Evolutionary conservation across 352 stramenopile genomes (phyloP), one percentile per base, ranked within the genome.

Genomic region (Phytophthora pistaciae): DNA sequence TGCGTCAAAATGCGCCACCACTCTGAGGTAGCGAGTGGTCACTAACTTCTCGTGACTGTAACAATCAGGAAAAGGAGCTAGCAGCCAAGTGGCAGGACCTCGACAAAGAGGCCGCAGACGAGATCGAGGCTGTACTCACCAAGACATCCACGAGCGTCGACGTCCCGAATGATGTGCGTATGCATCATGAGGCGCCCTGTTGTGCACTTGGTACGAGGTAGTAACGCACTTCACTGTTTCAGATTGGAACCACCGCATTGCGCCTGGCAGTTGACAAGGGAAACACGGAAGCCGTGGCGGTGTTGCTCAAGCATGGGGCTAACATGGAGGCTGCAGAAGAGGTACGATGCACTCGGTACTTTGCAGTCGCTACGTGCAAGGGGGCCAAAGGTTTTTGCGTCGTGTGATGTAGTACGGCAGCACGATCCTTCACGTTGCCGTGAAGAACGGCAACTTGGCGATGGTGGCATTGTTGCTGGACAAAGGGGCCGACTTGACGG

Each of bases 391-490:
- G 25, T 29, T 29, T n/a, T 29, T 29, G 25, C 25, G 25, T 4
- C 25, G 25, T 29, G 25, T 29, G 25, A 29, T 29, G 25, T 29
- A 64, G 57, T 23, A 93, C 64, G 84, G 85, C 8, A 78, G 87
- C 70, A 90, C 83, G 10, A 78, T 83, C 20, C 71, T 93, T 1
- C 82, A 91, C 48, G 40, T 91, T 3, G 85, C 85, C 0, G 80
- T 90, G 65, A 88, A 88, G 76, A 90, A 81, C 31, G 84, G 84
- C 31, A 89, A 86, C 31, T 72, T 82, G 23, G 77, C 83, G 64
- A 70, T 91, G 42, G 81, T 88, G 33, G 86, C 90, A 63, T 44
- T 88, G 27, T 77, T 93, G 21, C 25, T 91, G 8, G 77, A 93
- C 21, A 74, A 74, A 88, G 36, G 84, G 85, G 54, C 70, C 88